A percentile compares a stretch with the other conserved stretches of the same genome.
These are phyloP conservation scores for Annona cherimola DNA, from an alignment of 164 flowering plant genomes.

Conservation along the genomic window DNA sequence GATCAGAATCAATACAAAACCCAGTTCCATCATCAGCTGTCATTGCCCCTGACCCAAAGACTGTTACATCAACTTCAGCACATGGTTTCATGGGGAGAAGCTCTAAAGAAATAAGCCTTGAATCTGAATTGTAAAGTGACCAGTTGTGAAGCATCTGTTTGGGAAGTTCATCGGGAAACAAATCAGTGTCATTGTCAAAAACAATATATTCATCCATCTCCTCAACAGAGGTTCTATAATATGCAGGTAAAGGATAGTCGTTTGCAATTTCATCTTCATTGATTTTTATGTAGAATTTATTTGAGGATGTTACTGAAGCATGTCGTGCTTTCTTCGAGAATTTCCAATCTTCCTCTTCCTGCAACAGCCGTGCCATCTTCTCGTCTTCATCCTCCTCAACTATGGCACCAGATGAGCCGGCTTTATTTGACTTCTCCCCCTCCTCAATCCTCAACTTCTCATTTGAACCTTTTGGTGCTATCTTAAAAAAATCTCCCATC, in stretches of 20 bases:
- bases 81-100: constrained; percentile 89
- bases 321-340: constrained; percentile 46
- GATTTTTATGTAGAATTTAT: constrained; percentile 66
- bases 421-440: constrained; percentile 12
- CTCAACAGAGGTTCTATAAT: constrained; percentile 46
- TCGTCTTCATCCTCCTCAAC: constrained; percentile 60
- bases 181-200: constrained; percentile 48
- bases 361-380: constrained; percentile 62
- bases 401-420: constrained; percentile 11
- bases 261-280: constrained; percentile 93
- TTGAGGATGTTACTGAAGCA: constrained; percentile 23
- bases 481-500: constrained; percentile 16
- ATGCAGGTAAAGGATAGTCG: constrained; percentile 91
- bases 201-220: constrained; percentile 79
- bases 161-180: constrained; percentile 55
- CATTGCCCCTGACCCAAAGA: constrained; percentile 87
- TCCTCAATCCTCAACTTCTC: constrained; percentile 29
- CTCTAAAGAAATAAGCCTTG: constrained; percentile 78
- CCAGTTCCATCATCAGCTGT: constrained; percentile 80
- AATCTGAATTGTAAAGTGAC: constrained; percentile 89
- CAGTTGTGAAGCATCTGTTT: constrained; percentile 83
- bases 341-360: constrained; percentile 73
- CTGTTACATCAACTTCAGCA: constrained; percentile 75
- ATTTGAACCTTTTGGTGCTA: constrained; percentile 13
- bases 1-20: constrained; percentile 53